phyloP scores from a whole-genome alignment of 129 eudicot genomes.

The Rutidosis leptorrhynchoides region DNA sequence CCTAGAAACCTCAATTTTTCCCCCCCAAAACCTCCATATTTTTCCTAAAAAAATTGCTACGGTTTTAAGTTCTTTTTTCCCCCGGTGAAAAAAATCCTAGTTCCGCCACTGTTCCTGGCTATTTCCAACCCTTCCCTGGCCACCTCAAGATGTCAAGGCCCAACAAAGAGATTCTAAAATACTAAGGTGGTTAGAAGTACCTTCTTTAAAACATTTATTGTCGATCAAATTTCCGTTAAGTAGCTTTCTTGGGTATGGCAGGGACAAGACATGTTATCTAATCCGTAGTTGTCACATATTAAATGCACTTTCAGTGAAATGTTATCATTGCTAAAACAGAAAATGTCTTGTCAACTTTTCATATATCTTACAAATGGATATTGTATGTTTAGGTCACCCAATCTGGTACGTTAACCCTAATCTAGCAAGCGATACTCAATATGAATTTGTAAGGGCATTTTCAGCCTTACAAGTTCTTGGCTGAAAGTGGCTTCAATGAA shows the following conservation, averaged over 20 bases:
- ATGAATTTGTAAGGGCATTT: not conserved
- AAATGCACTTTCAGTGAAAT: not conserved
- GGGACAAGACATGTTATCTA: not conserved
- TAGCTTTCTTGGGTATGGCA: not conserved
- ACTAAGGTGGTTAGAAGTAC: not conserved
- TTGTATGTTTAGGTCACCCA: not conserved
- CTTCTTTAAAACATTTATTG: no score
- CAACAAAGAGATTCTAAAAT: not conserved
- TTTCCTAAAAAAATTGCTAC: no score
- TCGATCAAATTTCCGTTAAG: not conserved
- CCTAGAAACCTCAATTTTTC: no score
- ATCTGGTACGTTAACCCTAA: not conserved
- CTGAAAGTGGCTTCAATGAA: not conserved
- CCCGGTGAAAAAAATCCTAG: no score
- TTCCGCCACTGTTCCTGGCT: no score
- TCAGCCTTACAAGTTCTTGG: not conserved
- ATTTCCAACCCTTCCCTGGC: no score
- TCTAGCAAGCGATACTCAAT: not conserved
- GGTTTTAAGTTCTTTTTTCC: no score
- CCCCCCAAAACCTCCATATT: no score
- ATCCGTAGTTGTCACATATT: not conserved
- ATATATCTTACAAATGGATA: not conserved
- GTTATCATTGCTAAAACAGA: not conserved
- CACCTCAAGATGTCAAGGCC: no score
- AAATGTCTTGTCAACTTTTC: not conserved